These are phyloP conservation scores for Kodamaea hsintzibuensis DNA, from an alignment of 805 yeast species.

Conservation along the genomic window DNA sequence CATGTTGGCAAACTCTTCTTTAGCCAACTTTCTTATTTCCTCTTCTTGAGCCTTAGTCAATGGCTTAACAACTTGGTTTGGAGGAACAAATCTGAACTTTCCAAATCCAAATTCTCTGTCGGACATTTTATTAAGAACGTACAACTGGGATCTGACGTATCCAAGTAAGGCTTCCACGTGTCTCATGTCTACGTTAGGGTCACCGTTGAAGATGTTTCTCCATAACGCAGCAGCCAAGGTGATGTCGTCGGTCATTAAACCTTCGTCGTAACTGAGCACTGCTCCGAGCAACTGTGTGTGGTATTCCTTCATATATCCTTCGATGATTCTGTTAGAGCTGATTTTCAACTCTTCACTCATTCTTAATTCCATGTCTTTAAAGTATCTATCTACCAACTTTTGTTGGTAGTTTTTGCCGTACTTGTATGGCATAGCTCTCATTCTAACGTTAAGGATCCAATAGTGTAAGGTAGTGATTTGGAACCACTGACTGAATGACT, in stretches of 20 bases:
- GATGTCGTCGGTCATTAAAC: conserved; percentile 74
- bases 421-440: conserved; percentile 94
- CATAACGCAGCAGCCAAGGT: conserved; percentile 77
- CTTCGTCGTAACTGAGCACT: conserved; percentile 91
- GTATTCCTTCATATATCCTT: conserved; percentile 84
- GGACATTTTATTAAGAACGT: conserved; percentile 78
- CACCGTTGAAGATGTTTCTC: conserved; percentile 91
- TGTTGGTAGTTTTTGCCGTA: conserved; percentile 90
- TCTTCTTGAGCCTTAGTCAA: conserved; percentile 66
- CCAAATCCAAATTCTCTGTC: conserved; percentile 96
- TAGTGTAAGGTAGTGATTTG: conserved; percentile 88
- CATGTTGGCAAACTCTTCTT: conserved; percentile 52
- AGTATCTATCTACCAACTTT: conserved; percentile 83
- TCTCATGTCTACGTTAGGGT: conserved; percentile 74
- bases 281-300: conserved; percentile 88
- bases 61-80: conserved; percentile 74
- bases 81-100: conserved; percentile 78
- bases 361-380: conserved; percentile 85
- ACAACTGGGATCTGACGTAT: conserved; percentile 85
- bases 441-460: conserved; percentile 91
- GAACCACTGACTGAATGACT: conserved; percentile 93
- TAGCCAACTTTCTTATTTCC: conserved; percentile 50
- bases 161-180: conserved; percentile 88
- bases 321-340: conserved; percentile 75
- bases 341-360: conserved; percentile 86